Evolutionary conservation across 176 grass and related monocot species (phyloP), one percentile per base, ranked within the genome.

Genomic region (Carex pumila): DNA sequence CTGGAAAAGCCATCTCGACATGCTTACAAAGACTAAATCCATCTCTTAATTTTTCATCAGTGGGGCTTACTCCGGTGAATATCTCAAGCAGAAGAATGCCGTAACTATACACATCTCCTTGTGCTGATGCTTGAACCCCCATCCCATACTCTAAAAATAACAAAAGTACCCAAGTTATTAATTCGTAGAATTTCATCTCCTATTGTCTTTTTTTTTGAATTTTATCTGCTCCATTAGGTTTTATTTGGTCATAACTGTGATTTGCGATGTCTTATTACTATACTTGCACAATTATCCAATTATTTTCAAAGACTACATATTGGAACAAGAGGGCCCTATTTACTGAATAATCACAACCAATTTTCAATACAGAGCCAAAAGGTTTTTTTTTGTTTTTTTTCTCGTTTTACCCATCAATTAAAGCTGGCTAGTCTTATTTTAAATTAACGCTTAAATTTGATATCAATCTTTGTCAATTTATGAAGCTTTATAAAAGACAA

Each of bases 41-140:
- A 41, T 67, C 76, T 22, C 84, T 84, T 57, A 84, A 82, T 56
- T 55, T 86, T 6, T 84, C 69, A 22, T 87, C 85, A 0, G 57
- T 92, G 63, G 85, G 85, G 6, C 82, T 82, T 84, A 79, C 85
- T 60, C 82, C 87, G n/a, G 87, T 89, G 84, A 92, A 87, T 14
- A 89, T 85, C 62, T 89, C 87, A 13, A 92, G 84, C 54, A 89
- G 50, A 71, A 92, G 87, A 56, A 89, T 59, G 6, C 90, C 90
- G 15, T 89, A 92, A 70, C 90, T 87, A 62, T 92, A 89, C n/a
- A 87, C 69, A 55, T 88, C 87, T 14, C 87, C 87, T 45, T 64
- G 45, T 5, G 34, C 45, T 19, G 80, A 88, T 56, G 69, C 25
- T 52, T 78, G 70, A 18, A 47, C 50, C 5, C 81, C 87, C 71